Base-by-base conservation (phyloP, 805 yeast species). In the Hagleromyces aurorensis region DNA sequence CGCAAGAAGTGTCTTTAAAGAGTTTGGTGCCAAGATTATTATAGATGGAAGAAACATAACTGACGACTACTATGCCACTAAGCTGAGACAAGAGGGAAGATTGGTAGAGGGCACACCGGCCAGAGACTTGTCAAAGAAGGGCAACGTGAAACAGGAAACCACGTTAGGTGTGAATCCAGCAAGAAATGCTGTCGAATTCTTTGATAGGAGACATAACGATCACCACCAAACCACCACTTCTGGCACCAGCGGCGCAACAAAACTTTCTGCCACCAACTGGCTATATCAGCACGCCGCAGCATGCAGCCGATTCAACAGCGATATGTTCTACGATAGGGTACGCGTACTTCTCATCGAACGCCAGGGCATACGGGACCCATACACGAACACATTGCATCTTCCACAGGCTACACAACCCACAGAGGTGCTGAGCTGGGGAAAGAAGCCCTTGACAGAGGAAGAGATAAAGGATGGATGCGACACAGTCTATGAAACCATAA, bases 1-100 rank as follows among this genome's bases (percentile, higher is more conserved):
- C 5, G 96, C 98, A 0, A 71, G 93, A 34, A 78, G 93, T 10
- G 76, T 86, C 2, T 91, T 72, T 59, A 70, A 86, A 41, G 97
- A 87, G 58, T 89, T 91, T 64, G 98, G 98, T 4, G 82, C 94
- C 14, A 73, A 74, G 37, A 75, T 87, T 29, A 65, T 91, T 21
- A 69, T 73, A 13, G 80, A 83, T 30, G 98, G 98, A 23, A 72
- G 69, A 38, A 74, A 80, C 41, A 79, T 83, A 16, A 67, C 62
- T 8, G 98, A 91, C 60, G 98, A 91, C 56, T 91, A 87, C 55
- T 83, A 87, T 64, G 94, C 76, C 1, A 60, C 69, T 18, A 65
- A 57, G 27, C 62, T 70, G 3, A 56, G 61, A 12, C 58, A 51
- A 18, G 68, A 64, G 24, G 72, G 71, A 15, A 86, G 85, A 20